Base-by-base conservation (phyloP, 352 stramenopile genomes). In the Halophytophthora batemanensis region DNA sequence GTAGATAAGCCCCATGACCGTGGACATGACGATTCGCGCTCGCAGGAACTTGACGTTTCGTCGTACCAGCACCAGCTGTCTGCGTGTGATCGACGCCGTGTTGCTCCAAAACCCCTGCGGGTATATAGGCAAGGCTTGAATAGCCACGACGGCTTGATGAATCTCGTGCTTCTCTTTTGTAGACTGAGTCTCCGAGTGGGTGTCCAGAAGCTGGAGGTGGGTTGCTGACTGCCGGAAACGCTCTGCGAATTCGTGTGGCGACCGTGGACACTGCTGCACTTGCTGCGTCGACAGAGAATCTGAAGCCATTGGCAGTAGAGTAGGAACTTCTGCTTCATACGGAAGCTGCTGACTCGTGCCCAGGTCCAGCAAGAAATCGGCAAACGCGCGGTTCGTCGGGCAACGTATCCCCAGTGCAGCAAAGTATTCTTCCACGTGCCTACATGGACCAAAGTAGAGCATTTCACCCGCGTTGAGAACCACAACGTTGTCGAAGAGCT, bases 401-500 rank as follows among this genome's bases (percentile, higher is more conserved):
- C 66, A 77, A 14, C 46, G 40, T n/a, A 77, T 73, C 14, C 72
- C 72, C 2, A 82, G 54, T 13, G 37, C 53, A 6, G 59, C 45
- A 41, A 79, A 79, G 56, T 82, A 64, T 31, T 50, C 33, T 10
- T 69, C 35, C 19, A 60, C 69, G 8, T 62, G n/a, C 5, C 52
- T 45, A 11, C 66, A 57, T n/a, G 61, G 53, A 31, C 86, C 86
- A 66, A 82, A 84, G 63, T 80, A 96, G 4, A 95, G 71, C 21
- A 71, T 69, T 39, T 77, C 82, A 22, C 86, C 86, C 17, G 77
- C 81, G 53, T 86, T 83, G 7, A 96, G 59, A 14, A 96, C 59
- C 33, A 95, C 41, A 13, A 96, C 55, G 25, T 88, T 68, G 46
- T 94, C 82, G 55, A 81, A 84, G n/a, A 81, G 59, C 25, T 88